Evolutionary conservation across 139 green algal species (phyloP), one percentile per base, ranked within the genome.

Genomic region (Trebouxia sp.): DNA sequence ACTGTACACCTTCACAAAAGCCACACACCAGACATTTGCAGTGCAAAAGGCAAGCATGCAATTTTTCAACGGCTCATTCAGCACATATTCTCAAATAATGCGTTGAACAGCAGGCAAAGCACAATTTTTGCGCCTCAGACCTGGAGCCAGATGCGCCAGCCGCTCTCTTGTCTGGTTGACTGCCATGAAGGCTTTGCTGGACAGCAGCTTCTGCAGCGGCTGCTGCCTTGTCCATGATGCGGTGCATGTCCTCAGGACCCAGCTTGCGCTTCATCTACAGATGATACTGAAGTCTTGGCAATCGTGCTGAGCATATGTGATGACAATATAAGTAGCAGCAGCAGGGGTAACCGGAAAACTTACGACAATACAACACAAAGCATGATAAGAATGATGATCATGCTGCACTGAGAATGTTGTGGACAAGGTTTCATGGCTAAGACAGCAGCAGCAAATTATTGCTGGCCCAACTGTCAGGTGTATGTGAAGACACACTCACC

Each of bases 151-250:
- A 72, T 6, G 62, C 62, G 11, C 62, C 62, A 72, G 62, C 62
- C 12, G 62, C n/a, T 12, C 62, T 69, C 12, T 17, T 72, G 11
- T 72, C 32, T 6, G 15, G 12, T 6, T 28, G 32, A 22, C 43
- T 35, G 28, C 3, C 12, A 0, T 30, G 0, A 17, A 72, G 62
- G 62, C 32, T 42, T 15, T 72, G 62, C 32, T 72, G 62, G 12
- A 72, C 14, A 24, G 62, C 62, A 72, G 62, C 62, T 72, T 72
- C 62, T 72, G 62, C 62, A 1, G 62, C 62, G n/a, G 15, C 62
- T 72, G 62, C 62, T 72, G 62, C 62, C 62, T 37, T 39, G 1
- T 72, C 32, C 28, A 10, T 72, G 1, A 72, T 72, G 15, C 32
- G 32, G 11, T 24, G 42, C 32, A 35, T 42, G 12, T 72, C 62